Conservation (phyloP, 116 monocot species). For the Thalassia testudinum region DNA sequence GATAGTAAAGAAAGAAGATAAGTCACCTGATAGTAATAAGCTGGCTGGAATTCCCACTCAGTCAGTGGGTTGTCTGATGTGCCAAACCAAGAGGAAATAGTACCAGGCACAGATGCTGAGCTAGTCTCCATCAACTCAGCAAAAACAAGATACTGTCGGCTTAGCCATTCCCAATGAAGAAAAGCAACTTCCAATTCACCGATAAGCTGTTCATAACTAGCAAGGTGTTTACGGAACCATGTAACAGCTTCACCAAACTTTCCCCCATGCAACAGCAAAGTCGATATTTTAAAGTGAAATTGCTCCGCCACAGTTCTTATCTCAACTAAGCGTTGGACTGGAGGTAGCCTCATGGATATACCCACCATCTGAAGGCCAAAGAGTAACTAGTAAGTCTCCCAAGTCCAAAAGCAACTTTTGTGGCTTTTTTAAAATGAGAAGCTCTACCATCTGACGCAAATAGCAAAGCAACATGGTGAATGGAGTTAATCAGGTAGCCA, state of each 20-base stretch:
- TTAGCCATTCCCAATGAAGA: constrained; percentile 94
- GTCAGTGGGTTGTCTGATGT: constrained; percentile 48
- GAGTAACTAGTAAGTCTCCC: too few relatives aligned
- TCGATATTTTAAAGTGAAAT: constrained; percentile 82
- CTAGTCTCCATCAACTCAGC: constrained; percentile 86
- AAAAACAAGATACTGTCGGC: constrained; percentile 76
- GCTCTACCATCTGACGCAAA: too few relatives aligned
- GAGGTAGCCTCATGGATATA: constrained; percentile 63
- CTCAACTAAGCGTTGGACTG: constrained; percentile 66
- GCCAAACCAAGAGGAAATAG: constrained; percentile 30
- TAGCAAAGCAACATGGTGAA: too few relatives aligned
- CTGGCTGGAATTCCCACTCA: constrained; percentile 87
- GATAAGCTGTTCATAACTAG: constrained; percentile 34
- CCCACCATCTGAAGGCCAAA: constrained; percentile 38
- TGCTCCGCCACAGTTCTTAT: constrained; percentile 87
- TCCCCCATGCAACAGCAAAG: constrained; percentile 74
- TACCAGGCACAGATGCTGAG: constrained; percentile 28
- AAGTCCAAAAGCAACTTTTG: too few relatives aligned
- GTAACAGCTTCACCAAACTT: constrained; percentile 65
- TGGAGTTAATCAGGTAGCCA: too few relatives aligned
- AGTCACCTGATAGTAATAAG: constrained; percentile 85
- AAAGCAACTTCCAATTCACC: constrained; percentile 54
- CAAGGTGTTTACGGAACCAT: constrained; percentile 71
- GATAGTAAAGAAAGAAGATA: background rate
- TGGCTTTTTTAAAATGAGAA: too few relatives aligned